Evolutionary conservation across 495 filamentous ascomycete species (phyloP), one percentile per base, ranked within the genome.

Genomic region (Podospora tetraspora): DNA sequence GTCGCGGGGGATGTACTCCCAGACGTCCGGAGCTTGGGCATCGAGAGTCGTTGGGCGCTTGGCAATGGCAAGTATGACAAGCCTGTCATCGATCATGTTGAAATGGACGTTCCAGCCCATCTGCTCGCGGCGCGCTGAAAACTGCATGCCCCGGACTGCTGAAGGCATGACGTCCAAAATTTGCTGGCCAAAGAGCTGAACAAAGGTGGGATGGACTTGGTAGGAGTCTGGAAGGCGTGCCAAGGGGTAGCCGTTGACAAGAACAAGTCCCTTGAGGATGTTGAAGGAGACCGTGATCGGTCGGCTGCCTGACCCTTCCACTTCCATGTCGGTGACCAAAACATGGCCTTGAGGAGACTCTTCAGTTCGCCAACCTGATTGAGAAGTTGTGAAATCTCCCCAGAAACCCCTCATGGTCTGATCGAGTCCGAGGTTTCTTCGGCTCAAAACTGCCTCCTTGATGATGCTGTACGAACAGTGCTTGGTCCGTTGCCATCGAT

Each of bases 111-210:
- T 3, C 34, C 62, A 63, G 0, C 62, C 62, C 30, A 27, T 23
- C 29, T 56, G 32, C 3, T 63, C 22, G 1, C 27, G 62, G 22
- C 30, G 27, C 1, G 62, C 16, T 2, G 62, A 63, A 11, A 63
- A 63, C 1, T 23, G 22, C 62, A 63, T 63, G 10, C 32, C 62
- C 30, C 6, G 30, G 10, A 56, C 16, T 11, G 32, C n/a, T 24
- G 62, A 63, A 16, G 62, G 62, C 62, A 63, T 63, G 30, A 63
- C 62, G 12, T 63, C 27, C 23, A 63, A n/a, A 2, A 56, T 63
- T n/a, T 63, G 22, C n/a, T 10, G 19, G 0, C 62, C 62, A 52
- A 52, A 37, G 3, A 63, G 62, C 19, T 30, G 4, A n/a, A 63
- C 0, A 19, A 63, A 63, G 3, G 62, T 37, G 5, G 62, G 62